Percentiles rank a stretch among this genome's conserved stretches.
Evolutionary conservation across 768 basidiomycete species (phyloP).

Genomic region (Leccinum rimulosum): DNA sequence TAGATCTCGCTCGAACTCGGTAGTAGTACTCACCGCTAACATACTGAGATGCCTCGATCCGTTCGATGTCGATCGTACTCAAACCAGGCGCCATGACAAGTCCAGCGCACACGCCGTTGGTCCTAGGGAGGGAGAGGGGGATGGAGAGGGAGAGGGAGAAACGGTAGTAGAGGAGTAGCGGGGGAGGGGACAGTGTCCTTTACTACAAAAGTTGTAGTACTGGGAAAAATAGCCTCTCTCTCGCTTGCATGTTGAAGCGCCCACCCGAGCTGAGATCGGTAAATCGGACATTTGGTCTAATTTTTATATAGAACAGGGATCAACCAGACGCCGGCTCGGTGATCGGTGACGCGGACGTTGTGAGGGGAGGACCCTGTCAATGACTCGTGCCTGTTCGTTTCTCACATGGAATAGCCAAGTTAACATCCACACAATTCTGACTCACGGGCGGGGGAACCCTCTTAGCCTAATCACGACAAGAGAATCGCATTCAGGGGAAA

Average conservation of each 20-base stretch:
- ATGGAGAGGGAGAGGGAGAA: neutral
- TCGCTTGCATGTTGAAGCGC: neutral
- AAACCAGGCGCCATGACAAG: constrained; percentile 7
- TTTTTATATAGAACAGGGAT: neutral
- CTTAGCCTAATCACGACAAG: constrained; percentile 4
- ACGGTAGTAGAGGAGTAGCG: neutral
- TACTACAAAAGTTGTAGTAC: no score
- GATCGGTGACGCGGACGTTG: neutral
- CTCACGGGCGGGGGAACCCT: constrained; percentile 14
- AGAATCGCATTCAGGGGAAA: constrained; percentile 10
- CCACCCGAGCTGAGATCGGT: neutral
- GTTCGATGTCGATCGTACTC: constrained; percentile 1
- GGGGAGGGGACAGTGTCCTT: no score
- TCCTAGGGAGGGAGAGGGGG: neutral
- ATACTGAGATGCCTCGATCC: constrained; percentile 21
- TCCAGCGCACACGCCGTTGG: neutral
- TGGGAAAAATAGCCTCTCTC: neutral
- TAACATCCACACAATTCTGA: constrained; percentile 9
- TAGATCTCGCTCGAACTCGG: neutral
- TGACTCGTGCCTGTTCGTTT: constrained; percentile 3
- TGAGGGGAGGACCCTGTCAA: neutral
- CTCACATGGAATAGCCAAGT: neutral
- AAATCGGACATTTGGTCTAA: neutral
- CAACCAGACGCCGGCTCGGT: neutral
- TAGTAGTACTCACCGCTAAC: constrained; percentile 22